Evolutionary conservation across 1,284 basidiomycete genomes (phyloP), one percentile per base, ranked within the genome.

Genomic region (Coriolopsis trogii): DNA sequence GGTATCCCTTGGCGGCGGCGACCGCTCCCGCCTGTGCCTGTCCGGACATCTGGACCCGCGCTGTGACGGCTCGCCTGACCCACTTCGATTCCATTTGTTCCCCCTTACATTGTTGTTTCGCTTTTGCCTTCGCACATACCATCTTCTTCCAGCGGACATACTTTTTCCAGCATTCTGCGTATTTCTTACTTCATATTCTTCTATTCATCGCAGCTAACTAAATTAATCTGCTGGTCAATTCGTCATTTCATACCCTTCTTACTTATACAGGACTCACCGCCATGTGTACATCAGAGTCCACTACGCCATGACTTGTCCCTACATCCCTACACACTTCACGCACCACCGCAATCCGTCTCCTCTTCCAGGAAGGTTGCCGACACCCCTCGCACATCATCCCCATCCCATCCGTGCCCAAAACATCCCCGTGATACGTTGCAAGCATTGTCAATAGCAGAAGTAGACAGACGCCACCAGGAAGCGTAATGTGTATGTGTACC

Each of bases 211-310:
- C n/a, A 13, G 15, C 25, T 18, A 16, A 18, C 24, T 48, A 46
- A 53, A 28, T 47, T 56, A 59, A 56, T 53, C 40, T 49, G 51
- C 53, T 59, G 57, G 57, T 36, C 49, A 49, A 43, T 24, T 18
- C 15, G 18, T 28, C 7, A 38, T 25, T 51, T 15, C 48, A 51
- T 51, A 53, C 49, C 49, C 43, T 50, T 29, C 38, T 47, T 44
- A 41, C 38, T 47, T 44, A 41, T 44, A 36, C 18, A 48, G 49
- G 48, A 46, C 49, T 47, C 46, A 43, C 33, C 44, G 48, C 47
- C 56, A 54, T 58, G 41, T 55, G 57, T 56, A 59, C 49, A 52
- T 29, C 46, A 57, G 38, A 42, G 41, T 42, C 39, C 52, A 24
- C n/a, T 24, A 26, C 25, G 18, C 16, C 28, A 4, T 16, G 28